Conservation (phyloP, 106 monocot species). For the Phalaenopsis aphrodite region DNA sequence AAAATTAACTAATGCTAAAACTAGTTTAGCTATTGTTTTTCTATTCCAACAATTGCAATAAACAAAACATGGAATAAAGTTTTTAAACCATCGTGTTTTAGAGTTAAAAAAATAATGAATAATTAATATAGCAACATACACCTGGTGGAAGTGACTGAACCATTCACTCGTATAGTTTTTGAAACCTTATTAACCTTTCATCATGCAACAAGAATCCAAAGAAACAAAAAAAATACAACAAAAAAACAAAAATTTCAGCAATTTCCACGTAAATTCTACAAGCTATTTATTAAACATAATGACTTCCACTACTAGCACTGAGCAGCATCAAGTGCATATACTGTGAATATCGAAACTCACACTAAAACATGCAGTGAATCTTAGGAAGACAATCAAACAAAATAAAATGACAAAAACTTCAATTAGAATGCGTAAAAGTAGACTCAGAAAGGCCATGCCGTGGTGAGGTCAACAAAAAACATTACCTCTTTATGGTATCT, state of each 20-base stretch:
- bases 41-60: not conserved
- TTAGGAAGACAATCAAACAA: not conserved
- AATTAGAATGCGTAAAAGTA: not conserved
- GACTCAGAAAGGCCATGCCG: not conserved
- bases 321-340: not conserved
- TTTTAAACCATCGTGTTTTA: too few species aligned
- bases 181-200: not conserved
- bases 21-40: not conserved
- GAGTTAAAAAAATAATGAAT: too few species aligned
- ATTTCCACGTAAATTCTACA: not conserved
- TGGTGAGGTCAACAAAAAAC: not conserved
- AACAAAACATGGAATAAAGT: not conserved
- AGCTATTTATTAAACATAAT: not conserved
- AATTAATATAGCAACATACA: too few species aligned
- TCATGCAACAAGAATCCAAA: not conserved
- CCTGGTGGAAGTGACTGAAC: too few species aligned
- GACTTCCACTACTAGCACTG: not conserved
- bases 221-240: not conserved
- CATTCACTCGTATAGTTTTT: not conserved
- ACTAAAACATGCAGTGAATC: not conserved
- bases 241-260: not conserved
- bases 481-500: conserved; percentile 91
- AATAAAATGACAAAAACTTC: not conserved
- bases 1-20: not conserved
- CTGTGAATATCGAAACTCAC: not conserved